These are phyloP conservation scores for Cystobasidium ongulense DNA, from an alignment of 768 basidiomycete genomes.

Conservation along the genomic window DNA sequence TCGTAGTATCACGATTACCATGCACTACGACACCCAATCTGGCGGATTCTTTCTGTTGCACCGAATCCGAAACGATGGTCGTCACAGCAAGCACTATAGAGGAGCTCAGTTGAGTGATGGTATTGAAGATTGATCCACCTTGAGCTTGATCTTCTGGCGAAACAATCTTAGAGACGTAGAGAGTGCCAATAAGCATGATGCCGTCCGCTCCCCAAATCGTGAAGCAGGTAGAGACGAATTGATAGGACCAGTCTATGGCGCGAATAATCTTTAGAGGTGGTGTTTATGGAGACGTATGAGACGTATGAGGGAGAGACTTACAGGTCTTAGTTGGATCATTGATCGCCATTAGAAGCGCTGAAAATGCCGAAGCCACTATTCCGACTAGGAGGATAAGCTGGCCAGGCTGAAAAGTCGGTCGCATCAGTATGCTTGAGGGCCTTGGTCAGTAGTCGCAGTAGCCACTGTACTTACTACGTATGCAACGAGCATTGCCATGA, in stretches of 20 bases:
- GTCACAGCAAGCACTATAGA: background rate
- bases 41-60: slow-evolving; percentile 7
- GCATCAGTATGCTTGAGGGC: background rate
- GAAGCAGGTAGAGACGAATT: slow-evolving; percentile 7
- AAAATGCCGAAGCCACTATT: background rate
- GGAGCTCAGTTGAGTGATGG: slow-evolving; percentile 3
- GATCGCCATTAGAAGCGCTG: background rate
- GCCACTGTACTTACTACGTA: background rate
- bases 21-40: background rate
- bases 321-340: background rate
- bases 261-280: no score
- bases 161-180: slow-evolving; percentile 4
- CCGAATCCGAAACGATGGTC: slow-evolving; percentile 1
- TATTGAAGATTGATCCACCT: slow-evolving; percentile 8
- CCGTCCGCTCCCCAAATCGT: background rate
- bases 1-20: slow-evolving; percentile 6
- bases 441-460: no score
- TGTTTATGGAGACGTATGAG: no score
- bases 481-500: background rate
- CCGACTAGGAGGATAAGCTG: background rate
- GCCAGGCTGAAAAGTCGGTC: background rate
- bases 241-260: slow-evolving; percentile 1
- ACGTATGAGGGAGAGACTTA: no score
- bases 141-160: slow-evolving; percentile 14
- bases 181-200: background rate